Evolutionary conservation across 176 grass and related monocot genomes (phyloP).

Genomic region (Areca catechu): DNA sequence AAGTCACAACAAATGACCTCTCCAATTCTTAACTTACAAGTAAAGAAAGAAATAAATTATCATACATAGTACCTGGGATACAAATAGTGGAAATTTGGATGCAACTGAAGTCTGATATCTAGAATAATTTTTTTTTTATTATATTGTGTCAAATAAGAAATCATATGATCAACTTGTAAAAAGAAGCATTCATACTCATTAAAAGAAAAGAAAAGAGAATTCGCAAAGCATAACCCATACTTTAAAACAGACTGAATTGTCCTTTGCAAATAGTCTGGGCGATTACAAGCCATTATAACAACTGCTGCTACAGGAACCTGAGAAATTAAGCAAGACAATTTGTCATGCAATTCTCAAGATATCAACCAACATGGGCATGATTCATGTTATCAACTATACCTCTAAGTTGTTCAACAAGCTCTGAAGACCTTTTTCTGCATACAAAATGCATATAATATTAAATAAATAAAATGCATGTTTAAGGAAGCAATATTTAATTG

Average conservation of each 20-base stretch:
- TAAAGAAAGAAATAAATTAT: conserved; percentile 14
- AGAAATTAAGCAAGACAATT: neutral
- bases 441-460: too few species aligned
- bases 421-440: too few species aligned
- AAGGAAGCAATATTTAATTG: too few species aligned
- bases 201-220: neutral
- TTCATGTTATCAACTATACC: too few species aligned
- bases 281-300: conserved; percentile 97
- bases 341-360: too few species aligned
- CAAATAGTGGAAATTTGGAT: conserved; percentile 91
- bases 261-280: conserved; percentile 86
- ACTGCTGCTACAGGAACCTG: conserved; percentile 85
- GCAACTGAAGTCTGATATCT: conserved; percentile 78
- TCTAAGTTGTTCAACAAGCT: too few species aligned
- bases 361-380: too few species aligned
- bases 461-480: too few species aligned
- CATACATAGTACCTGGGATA: conserved; percentile 69
- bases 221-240: conserved; percentile 28
- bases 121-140: conserved; percentile 18
- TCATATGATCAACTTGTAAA: too few species aligned
- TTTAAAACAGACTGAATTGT: conserved; percentile 94
- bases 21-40: too few species aligned
- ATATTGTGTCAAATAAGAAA: neutral
- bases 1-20: too few species aligned
- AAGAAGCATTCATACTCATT: too few species aligned